phyloP scores from a whole-genome alignment of 176 grass and related monocot species.

The Aegilops speltoides region DNA sequence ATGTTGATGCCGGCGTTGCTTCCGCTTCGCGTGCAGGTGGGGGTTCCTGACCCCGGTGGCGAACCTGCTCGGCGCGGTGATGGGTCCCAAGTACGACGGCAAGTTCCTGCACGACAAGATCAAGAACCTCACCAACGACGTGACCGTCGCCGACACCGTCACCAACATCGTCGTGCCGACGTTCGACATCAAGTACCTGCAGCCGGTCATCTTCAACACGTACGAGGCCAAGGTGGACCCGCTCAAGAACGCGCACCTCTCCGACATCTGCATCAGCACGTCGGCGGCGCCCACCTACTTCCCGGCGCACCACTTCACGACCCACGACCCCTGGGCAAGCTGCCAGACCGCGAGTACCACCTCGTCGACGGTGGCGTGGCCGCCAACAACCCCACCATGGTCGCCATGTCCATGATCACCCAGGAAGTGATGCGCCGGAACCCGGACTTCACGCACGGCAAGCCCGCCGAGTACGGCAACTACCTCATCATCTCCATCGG shows the following conservation, averaged over 20 bases:
- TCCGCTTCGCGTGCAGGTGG: not conserved
- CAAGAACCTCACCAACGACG: conserved; percentile 24
- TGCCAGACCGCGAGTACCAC: conserved; percentile 24
- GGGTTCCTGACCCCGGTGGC: conserved; percentile 9
- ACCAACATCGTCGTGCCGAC: conserved; percentile 62
- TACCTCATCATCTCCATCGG: conserved; percentile 68
- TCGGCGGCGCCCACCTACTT: conserved; percentile 64
- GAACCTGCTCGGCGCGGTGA: not conserved
- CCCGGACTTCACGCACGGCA: conserved; percentile 32
- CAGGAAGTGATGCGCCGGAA: conserved; percentile 49
- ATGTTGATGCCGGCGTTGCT: not conserved
- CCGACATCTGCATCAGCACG: conserved; percentile 77
- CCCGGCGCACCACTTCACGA: conserved; percentile 54
- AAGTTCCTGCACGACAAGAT: conserved; percentile 54
- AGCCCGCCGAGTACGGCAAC: conserved; percentile 29
- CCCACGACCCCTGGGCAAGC: not conserved
- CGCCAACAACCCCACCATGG: conserved; percentile 61
- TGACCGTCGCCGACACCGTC: conserved; percentile 34
- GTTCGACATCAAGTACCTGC: conserved; percentile 54
- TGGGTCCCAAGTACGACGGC: conserved; percentile 52
- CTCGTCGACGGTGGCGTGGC: conserved; percentile 62
- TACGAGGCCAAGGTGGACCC: conserved; percentile 38
- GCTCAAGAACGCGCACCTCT: conserved; percentile 54
- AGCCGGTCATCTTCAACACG: conserved; percentile 61
- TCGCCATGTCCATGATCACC: conserved; percentile 39